Base-by-base conservation (phyloP, 176 grass and related monocot genomes). In the Avena atlantica region DNA sequence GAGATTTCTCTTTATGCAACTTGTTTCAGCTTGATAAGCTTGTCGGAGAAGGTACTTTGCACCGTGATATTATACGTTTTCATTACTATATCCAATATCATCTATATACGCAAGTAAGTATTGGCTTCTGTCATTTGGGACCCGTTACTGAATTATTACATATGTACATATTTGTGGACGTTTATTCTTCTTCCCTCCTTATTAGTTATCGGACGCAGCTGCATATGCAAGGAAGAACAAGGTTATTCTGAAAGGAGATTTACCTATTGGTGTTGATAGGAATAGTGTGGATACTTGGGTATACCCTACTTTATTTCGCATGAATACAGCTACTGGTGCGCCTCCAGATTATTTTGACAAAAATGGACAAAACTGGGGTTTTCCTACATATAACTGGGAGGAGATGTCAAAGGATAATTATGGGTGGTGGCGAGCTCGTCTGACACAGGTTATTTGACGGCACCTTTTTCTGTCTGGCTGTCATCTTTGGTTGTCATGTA, bases 211-310 rank as follows among this genome's bases (percentile, higher is more conserved):
- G 19, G 97, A 99, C 17, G 92, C 94, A 82, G 97, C 94, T 78
- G 40, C 86, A 63, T 96, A 96, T 87, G 97, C 97, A 81, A 96
- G 92, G 84, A 91, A 91, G 87, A 99, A 96, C 83, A 91, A 93
- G n/a, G 94, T 99, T 79, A 74, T 99, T 70, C 83, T 99, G 52
- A 99, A 99, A 94, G 97, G 97, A 85, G 97, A 99, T 91, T 90
- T 99, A 86, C 97, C 97, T 90, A 99, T 99, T 47, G 97, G 97
- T 78, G 97, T 99, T 72, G 97, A 99, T 80, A 96, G 94, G 80
- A 99, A 99, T 70, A 99, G 97, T 81, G 97, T 99, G 62, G 94
- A 99, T 94, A 99, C 97, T 68, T 99, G 97, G 97, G 97, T 99
- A 84, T 81, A 94, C 80, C 92, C 97, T 13, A 99, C 88, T 74